These are phyloP conservation scores for Colletotrichum eleusines DNA, from an alignment of 2,329 filamentous ascomycete genomes.

Conservation along the genomic window DNA sequence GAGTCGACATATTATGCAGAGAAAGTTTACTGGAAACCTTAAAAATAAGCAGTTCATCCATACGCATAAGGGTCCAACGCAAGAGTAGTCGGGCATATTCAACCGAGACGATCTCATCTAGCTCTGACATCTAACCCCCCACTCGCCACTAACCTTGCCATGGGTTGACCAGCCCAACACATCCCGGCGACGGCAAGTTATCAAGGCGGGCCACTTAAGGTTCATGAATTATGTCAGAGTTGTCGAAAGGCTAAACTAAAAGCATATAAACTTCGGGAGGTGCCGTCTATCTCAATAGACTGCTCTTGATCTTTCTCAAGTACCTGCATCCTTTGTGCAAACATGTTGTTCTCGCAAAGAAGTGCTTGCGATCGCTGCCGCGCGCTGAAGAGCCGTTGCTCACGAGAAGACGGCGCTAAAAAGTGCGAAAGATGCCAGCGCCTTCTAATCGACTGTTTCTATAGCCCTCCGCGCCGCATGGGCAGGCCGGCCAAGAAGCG, in stretches of 20 bases:
- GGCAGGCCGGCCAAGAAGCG: constrained; percentile 38
- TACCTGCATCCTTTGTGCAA: no score
- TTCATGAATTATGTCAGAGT: constrained; percentile 1
- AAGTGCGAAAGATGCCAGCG: constrained; percentile 40
- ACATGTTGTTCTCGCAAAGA: constrained; percentile 40
- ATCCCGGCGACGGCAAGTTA: constrained; percentile 12
- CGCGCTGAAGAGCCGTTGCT: constrained; percentile 39
- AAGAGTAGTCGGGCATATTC: constrained; percentile 13
- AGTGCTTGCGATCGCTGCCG: constrained; percentile 41
- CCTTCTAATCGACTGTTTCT: constrained; percentile 38
- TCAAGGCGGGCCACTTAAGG: not conserved
- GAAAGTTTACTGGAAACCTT: constrained; percentile 37
- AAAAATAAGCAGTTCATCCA: constrained; percentile 27
- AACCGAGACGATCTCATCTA: constrained; percentile 36
- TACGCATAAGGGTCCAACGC: constrained; percentile 31
- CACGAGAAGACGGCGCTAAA: constrained; percentile 26
- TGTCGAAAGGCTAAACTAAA: not conserved
- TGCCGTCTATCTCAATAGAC: no score
- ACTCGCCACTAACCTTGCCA: constrained; percentile 25
- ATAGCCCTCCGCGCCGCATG: constrained; percentile 37
- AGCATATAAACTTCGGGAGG: constrained; percentile 35
- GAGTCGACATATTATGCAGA: constrained; percentile 37
- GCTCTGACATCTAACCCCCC: constrained; percentile 34
- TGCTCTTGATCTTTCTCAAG: constrained; percentile 6
- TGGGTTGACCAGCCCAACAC: constrained; percentile 25